Evolutionary conservation across 108 stramenopile species (phyloP).

Genomic region (Cyclotella baltica): DNA sequence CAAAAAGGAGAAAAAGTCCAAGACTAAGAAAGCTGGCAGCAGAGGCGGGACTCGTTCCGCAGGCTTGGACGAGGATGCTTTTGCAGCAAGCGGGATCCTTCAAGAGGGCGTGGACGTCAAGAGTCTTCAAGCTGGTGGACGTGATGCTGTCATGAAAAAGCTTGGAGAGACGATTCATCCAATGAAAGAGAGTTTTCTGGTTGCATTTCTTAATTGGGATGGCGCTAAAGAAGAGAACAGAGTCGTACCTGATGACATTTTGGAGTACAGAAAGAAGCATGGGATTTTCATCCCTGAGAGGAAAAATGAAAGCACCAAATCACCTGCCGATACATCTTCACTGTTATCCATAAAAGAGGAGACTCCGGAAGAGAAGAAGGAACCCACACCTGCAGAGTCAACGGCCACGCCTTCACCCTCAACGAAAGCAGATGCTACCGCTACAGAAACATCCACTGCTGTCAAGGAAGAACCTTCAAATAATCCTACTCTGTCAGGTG

Average conservation of each 20-base stretch:
- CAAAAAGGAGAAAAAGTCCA: slow-evolving; percentile 72
- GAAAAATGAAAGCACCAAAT: slow-evolving; percentile 14
- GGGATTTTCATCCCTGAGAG: slow-evolving; percentile 46
- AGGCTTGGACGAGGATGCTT: slow-evolving; percentile 86
- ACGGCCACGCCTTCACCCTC: background rate
- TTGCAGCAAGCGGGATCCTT: slow-evolving; percentile 82
- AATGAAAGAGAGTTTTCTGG: slow-evolving; percentile 99
- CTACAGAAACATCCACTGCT: background rate
- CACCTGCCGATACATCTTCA: slow-evolving; percentile 7
- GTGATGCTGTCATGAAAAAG: slow-evolving; percentile 94
- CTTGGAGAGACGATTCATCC: slow-evolving; percentile 94
- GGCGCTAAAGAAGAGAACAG: slow-evolving; percentile 78
- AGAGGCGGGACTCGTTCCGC: slow-evolving; percentile 87
- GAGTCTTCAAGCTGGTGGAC: slow-evolving; percentile 84
- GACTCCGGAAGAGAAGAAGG: background rate
- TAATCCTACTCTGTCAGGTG: slow-evolving; percentile 37
- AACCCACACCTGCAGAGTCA: background rate
- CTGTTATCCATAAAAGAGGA: slow-evolving; percentile 4
- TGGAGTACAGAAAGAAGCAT: slow-evolving; percentile 76
- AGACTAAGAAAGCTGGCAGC: slow-evolving; percentile 74
- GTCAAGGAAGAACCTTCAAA: slow-evolving; percentile 19
- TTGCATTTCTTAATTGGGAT: slow-evolving; percentile 91
- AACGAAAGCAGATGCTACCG: background rate
- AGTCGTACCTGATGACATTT: slow-evolving; percentile 80
- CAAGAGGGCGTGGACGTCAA: slow-evolving; percentile 73